A percentile compares a stretch with the other conserved stretches of the same genome.
Conservation (phyloP, 306 rosid genomes). For the Myrica gale region DNA sequence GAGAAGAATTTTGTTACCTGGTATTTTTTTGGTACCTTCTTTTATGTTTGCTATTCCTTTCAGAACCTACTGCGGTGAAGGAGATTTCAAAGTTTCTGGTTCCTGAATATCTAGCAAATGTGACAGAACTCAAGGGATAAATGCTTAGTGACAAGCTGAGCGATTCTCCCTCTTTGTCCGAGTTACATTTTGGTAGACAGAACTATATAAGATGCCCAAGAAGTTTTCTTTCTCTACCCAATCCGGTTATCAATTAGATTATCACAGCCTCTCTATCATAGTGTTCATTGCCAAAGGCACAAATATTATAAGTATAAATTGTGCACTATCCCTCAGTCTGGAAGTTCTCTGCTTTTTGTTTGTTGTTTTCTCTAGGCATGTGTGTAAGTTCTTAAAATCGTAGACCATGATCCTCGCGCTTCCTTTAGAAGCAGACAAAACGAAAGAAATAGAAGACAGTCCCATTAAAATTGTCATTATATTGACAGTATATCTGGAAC, state of each 20-base stretch:
- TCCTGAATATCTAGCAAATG: background rate
- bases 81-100: background rate
- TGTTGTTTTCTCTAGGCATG: too few relatives aligned
- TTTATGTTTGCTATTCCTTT: background rate
- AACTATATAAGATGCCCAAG: too few relatives aligned
- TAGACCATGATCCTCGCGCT: too few relatives aligned
- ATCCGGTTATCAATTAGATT: too few relatives aligned
- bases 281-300: too few relatives aligned
- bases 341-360: too few relatives aligned
- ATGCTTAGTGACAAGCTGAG: background rate
- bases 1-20: background rate
- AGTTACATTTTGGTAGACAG: background rate
- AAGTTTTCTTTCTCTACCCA: too few relatives aligned
- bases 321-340: too few relatives aligned
- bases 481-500: background rate
- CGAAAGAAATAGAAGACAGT: background rate
- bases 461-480: background rate
- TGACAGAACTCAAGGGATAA: background rate
- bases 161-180: background rate
- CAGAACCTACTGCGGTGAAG: background rate
- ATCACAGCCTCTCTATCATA: too few relatives aligned
- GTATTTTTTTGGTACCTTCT: slow-evolving; percentile 9
- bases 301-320: too few relatives aligned
- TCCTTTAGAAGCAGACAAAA: too few relatives aligned
- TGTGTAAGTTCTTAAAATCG: too few relatives aligned